Evolutionary conservation across 83 land plant species (phyloP), one percentile per base, ranked within the genome.

Genomic region (Thuja plicata): DNA sequence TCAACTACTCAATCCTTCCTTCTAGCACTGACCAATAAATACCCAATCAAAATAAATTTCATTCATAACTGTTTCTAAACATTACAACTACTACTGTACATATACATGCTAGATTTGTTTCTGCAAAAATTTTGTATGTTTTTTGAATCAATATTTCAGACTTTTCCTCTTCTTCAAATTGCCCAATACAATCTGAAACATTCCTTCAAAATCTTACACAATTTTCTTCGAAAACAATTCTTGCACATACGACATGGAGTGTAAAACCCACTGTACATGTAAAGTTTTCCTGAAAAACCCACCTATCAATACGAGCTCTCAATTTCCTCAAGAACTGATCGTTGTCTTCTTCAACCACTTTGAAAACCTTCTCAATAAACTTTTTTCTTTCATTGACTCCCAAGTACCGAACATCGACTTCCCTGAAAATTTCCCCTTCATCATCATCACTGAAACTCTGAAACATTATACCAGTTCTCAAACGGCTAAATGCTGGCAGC

Each of bases 281-380:
- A 32, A 32, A 73, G 5, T 55, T 4, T 73, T 10, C 24, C 35
- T n/a, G 30, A 0, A n/a, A n/a, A 57, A 57, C 91, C 84, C 85
- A 96, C 97, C 90, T 93, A 48, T 96, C 95, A 50, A 96, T 88
- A 21, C 97, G 86, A 54, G 91, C 76, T 32, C 92, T 89, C 74
- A 93, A 86, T 57, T 91, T 94, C 38, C 5, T 82, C 87, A 96
- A 87, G 88, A 92, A 93, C 88, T 88, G 90, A 89, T 93, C 95
- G 60, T 96, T 94, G 85, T 96, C 96, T 90, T 96, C 96, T 71
- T 96, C 96, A 8, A 94, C 91, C 32, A 93, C 92, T 85, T 62
- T 92, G 62, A 96, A 89, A 40, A 94, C 17, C 34, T 80, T 79
- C 5, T 94, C 92, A 57, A 93, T 91, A 85, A 96, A 91, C 45